Evolutionary conservation across 2,329 filamentous ascomycete genomes (phyloP), one percentile per base, ranked within the genome.

Genomic region (Trichoderma guizhouense): DNA sequence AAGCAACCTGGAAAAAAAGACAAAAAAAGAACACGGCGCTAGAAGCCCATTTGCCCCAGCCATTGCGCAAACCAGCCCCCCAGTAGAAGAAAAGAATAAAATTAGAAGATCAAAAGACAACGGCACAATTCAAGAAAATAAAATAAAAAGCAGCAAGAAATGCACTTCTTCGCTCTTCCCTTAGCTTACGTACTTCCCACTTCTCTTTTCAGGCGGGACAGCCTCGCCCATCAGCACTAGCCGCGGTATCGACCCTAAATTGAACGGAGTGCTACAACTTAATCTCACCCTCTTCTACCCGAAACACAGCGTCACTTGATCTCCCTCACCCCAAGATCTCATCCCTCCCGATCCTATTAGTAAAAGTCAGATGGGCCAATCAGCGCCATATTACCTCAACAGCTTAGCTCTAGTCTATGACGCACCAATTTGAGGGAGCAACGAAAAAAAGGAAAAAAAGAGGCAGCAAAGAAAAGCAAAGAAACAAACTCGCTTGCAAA

Each of bases 221-320:
- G 39, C 47, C 63, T 66, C 43, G 28, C 26, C 62, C 36, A 34
- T 65, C 62, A 47, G 36, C 60, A 63, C 60, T 43, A 63, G 21
- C 60, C 60, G 24, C 36, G 21, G 34, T 60, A 60, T 57, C 53
- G 53, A 57, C 53, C 53, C 47, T 53, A 53, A 57, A 57, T 26
- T 57, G 24, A 32, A 58, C 51, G 5, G 51, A 39, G 53, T 51
- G 64, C 64, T 55, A 53, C 36, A 63, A 60, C 60, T 61, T 64
- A 70, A 63, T 64, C 60, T 64, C 68, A 69, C 66, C 57, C 57
- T 69, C 43, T 69, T 69, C 43, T 69, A 69, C 39, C 57, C 57
- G 66, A 69, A 69, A 69, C 66, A 69, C 65, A 36, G 36, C 66
- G 39, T 69, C 57, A 69, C 26, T 58, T 58, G 51, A 58, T 69